A percentile compares a stretch with the other conserved stretches of the same genome.
These are phyloP conservation scores for Punica granatum DNA, from an alignment of 345 rosid species.

Conservation along the genomic window DNA sequence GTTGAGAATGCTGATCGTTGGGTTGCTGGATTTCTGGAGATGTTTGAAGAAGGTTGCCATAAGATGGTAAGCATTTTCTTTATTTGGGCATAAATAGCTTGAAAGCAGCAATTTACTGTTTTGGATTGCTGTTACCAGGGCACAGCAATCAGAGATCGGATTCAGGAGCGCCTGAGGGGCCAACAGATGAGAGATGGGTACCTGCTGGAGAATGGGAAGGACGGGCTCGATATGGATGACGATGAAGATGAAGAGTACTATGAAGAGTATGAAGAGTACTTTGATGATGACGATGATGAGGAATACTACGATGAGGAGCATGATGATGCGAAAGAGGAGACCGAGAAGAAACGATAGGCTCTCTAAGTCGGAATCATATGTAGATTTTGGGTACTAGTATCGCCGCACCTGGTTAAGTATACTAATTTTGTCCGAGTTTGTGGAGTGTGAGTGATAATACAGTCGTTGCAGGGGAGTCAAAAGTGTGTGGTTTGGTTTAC, in stretches of 20 bases:
- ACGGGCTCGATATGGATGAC: constrained; percentile 20
- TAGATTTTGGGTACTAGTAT: background rate
- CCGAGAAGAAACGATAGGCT: background rate
- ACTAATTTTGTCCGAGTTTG: background rate
- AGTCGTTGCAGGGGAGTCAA: background rate
- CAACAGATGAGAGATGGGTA: constrained; percentile 23
- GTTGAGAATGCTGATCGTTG: constrained; percentile 96
- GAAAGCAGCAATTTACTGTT: background rate
- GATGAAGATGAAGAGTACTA: constrained; percentile 39
- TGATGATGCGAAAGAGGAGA: constrained; percentile 22
- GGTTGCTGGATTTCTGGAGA: constrained; percentile 98
- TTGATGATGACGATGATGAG: constrained; percentile 37
- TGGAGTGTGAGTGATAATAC: background rate
- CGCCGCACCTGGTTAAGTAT: background rate
- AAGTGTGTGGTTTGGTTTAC: background rate
- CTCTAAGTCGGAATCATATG: background rate
- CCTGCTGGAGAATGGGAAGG: constrained; percentile 31
- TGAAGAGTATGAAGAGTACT: constrained; percentile 34
- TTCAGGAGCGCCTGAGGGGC: constrained; percentile 64
- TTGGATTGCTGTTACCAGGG: constrained; percentile 35
- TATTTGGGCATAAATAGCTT: background rate
- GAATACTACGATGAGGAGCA: constrained; percentile 32
- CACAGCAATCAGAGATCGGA: constrained; percentile 74
- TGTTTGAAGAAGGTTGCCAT: constrained; percentile 98
- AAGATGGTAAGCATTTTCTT: constrained; percentile 58